phyloP scores from a whole-genome alignment of 2,329 filamentous ascomycete genomes.

The Aspergillus brasiliensis region DNA sequence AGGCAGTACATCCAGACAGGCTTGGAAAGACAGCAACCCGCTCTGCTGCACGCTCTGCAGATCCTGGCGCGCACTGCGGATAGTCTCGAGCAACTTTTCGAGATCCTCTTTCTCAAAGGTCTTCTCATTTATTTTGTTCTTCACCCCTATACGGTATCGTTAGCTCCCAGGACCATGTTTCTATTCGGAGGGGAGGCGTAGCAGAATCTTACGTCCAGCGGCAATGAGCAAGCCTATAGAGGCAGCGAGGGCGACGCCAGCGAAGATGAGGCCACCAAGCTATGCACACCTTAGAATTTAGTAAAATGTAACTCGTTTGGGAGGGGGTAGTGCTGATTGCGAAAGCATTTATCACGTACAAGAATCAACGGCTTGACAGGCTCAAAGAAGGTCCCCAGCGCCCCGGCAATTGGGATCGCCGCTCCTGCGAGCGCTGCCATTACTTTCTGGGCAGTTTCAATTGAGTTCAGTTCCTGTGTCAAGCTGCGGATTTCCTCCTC shows the following conservation, averaged over 20 bases:
- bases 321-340: background rate
- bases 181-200: no score
- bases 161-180: no score
- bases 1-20: no score
- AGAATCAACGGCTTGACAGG: no score
- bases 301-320: background rate
- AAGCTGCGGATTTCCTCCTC: background rate
- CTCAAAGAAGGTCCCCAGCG: no score
- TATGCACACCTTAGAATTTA: background rate
- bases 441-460: background rate
- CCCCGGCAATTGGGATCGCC: background rate
- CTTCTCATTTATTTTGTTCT: no score
- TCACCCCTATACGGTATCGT: no score
- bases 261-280: slow-evolving; percentile 2
- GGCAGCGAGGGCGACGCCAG: background rate
- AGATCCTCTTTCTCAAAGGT: no score
- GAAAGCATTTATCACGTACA: no score
- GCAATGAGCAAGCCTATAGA: background rate
- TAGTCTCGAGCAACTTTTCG: no score
- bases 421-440: background rate
- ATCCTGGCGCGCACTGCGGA: background rate
- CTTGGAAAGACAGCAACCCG: no score
- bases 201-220: background rate
- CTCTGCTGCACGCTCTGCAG: no score
- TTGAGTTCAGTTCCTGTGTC: background rate